Conservation (phyloP, 345 rosid species). For the Gossypium bickii region DNA sequence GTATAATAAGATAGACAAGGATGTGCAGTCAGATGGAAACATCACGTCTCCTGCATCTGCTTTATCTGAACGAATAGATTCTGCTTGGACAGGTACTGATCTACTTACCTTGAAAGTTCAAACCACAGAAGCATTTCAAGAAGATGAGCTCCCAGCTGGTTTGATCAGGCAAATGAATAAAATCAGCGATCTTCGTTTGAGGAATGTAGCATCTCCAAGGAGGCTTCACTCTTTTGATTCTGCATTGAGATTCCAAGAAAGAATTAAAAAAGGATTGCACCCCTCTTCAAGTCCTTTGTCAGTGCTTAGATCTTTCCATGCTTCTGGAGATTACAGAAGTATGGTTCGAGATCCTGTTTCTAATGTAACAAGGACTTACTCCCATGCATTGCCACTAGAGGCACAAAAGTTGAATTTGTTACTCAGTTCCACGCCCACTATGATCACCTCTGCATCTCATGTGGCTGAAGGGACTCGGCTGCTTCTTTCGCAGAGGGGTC, state of each 20-base stretch:
- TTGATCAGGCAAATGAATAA: conserved; percentile 24
- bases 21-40: conserved; percentile 35
- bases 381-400: conserved; percentile 59
- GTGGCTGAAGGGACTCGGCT: conserved; percentile 79
- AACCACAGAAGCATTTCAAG: conserved; percentile 24
- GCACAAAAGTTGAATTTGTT: conserved; percentile 58
- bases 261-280: conserved; percentile 49
- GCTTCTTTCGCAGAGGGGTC: conserved; percentile 55
- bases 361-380: conserved; percentile 48
- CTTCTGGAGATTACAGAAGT: conserved; percentile 72
- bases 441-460: conserved; percentile 54
- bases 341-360: conserved; percentile 85
- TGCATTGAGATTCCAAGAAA: conserved; percentile 63
- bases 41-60: conserved; percentile 44
- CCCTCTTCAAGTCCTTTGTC: conserved; percentile 64
- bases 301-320: conserved; percentile 69
- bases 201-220: conserved; percentile 47
- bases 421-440: conserved; percentile 42
- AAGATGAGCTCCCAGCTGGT: conserved; percentile 35
- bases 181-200: conserved; percentile 34
- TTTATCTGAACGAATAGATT: conserved; percentile 89
- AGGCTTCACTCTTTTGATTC: conserved; percentile 89
- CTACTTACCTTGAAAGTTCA: conserved; percentile 33
- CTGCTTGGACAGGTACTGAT: conserved; percentile 95
- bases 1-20: conserved; percentile 30